Evolutionary conservation across 805 yeast genomes (phyloP), one percentile per base, ranked within the genome.

Genomic region (Yarrowia deformans): DNA sequence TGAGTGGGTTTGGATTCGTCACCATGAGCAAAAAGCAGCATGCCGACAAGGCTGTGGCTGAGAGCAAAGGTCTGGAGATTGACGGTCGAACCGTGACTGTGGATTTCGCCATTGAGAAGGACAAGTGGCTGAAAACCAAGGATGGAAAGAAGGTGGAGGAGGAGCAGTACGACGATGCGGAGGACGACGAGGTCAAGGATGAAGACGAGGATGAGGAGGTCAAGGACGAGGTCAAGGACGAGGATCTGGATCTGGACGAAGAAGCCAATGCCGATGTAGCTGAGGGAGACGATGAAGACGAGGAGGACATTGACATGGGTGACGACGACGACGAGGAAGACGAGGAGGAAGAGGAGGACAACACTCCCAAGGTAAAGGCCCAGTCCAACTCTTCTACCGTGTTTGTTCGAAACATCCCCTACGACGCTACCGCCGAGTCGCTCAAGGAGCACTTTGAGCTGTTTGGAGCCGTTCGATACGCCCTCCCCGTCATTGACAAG

Each of bases 1-100:
- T 95, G 95, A 82, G 89, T 70, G 99, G 99, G 12, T 95, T 94
- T 84, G 99, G 93, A 0, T 95, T 95, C 78, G 93, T 95, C 10
- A 90, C 95, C 0, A 90, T 95, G 97, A 87, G 87, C 75, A 91
- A 89, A 75, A 83, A 87, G 71, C 80, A 85, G 37, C 87, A 89
- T 71, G 98, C 99, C 63, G 88, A 86, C 73, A 83, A 81, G 69
- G 98, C 97, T 1, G 87, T 93, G 43, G 90, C 90, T 74, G 92
- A 84, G 42, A 82, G 88, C 29, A 84, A 82, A 66, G 97, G 90
- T 8, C 79, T 93, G 76, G 87, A 91, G 78, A 90, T 95, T 68
- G 92, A 88, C 74, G 98, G 93, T 2, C 87, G 99, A 79, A 89
- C 87, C 72, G 98, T 95, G 60, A 95, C 97, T 29, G 98, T 95